These are phyloP conservation scores for Mucor circinelloides DNA, from an alignment of 371 early-diverging fungal species.

Conservation along the genomic window DNA sequence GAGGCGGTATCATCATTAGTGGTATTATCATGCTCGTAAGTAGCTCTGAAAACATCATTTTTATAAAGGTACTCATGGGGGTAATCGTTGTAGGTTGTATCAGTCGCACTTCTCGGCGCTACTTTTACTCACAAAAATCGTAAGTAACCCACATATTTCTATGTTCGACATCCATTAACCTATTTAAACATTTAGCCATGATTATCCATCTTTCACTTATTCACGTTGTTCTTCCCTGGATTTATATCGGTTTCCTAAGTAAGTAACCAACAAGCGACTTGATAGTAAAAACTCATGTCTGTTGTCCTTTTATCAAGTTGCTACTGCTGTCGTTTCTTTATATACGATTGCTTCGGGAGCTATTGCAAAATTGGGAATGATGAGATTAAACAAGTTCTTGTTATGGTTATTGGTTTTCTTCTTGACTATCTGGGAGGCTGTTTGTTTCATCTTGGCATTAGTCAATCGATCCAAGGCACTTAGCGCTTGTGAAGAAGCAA, in stretches of 20 bases:
- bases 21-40: constrained; percentile 38
- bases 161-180: background rate
- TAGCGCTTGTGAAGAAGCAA: constrained; percentile 33
- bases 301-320: constrained; percentile 26
- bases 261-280: background rate
- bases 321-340: constrained; percentile 38
- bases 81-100: constrained; percentile 27
- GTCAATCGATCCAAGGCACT: constrained; percentile 38
- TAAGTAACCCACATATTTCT: constrained; percentile 17
- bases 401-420: constrained; percentile 43
- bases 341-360: constrained; percentile 33
- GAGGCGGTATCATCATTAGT: constrained; percentile 40
- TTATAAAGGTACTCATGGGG: background rate
- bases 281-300: background rate
- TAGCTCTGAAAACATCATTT: background rate
- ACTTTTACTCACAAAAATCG: constrained; percentile 53
- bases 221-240: constrained; percentile 31
- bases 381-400: constrained; percentile 43
- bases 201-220: constrained; percentile 29
- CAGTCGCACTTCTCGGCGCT: constrained; percentile 34
- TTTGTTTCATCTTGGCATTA: constrained; percentile 39
- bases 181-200: background rate
- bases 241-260: constrained; percentile 44
- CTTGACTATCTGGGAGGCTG: constrained; percentile 41
- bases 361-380: constrained; percentile 44